These are phyloP conservation scores for Neocucurbitaria cava DNA, from an alignment of 2,329 filamentous ascomycete species.

Conservation along the genomic window DNA sequence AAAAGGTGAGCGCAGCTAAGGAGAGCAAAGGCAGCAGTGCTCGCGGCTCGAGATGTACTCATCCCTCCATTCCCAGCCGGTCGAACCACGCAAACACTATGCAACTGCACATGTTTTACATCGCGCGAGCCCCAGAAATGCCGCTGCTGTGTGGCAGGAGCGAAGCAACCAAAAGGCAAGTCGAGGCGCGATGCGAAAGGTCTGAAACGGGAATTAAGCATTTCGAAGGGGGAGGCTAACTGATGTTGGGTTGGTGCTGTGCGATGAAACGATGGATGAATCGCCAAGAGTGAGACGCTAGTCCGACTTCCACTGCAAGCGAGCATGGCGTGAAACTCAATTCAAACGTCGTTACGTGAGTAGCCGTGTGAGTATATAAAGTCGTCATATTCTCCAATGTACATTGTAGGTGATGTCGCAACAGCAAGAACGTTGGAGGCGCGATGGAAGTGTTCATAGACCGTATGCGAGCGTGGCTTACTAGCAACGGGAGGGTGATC, in stretches of 20 bases:
- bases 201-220: conserved; percentile 25
- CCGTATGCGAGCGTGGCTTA: too few species aligned
- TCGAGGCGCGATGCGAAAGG: conserved; percentile 15
- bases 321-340: conserved; percentile 33
- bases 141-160: conserved; percentile 9
- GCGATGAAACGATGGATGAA: conserved; percentile 39
- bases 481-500: too few species aligned
- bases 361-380: not conserved
- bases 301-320: conserved; percentile 23
- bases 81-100: conserved; percentile 17
- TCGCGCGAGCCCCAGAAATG: conserved; percentile 14
- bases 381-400: not conserved
- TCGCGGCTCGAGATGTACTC: conserved; percentile 22
- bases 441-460: too few species aligned
- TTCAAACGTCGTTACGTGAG: conserved; percentile 22
- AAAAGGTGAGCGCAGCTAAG: conserved; percentile 38
- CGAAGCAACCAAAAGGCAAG: conserved; percentile 11
- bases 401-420: too few species aligned
- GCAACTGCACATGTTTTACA: conserved; percentile 33
- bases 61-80: conserved; percentile 3
- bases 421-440: too few species aligned
- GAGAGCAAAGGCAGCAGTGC: conserved; percentile 26
- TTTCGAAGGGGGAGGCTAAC: conserved; percentile 20
- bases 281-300: conserved; percentile 43
- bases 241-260: conserved; percentile 27